Base-by-base conservation (phyloP, 176 grass and related monocot species). In the Cocos nucifera region DNA sequence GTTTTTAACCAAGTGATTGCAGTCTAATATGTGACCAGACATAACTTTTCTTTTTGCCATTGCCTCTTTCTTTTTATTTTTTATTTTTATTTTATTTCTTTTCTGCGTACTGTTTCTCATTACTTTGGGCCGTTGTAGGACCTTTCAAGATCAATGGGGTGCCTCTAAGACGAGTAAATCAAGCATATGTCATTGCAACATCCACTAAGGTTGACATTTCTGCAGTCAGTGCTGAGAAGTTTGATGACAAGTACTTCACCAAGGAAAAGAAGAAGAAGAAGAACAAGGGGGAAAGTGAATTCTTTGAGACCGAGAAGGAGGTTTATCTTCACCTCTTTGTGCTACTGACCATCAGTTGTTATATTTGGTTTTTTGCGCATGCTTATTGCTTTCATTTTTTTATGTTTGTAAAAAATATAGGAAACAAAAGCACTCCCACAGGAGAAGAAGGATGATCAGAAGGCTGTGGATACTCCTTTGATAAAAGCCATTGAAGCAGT, bases 71-170 rank as follows among this genome's bases (percentile, higher is more conserved):
- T 14, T 44, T n/a, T n/a, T n/a, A n/a, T n/a, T n/a, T n/a, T n/a
- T 44, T 35, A 2, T 35, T 44, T 14, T 14, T 12, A 9, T 12
- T 12, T 12, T 21, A 9, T 44, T 44, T 58, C 14, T 58, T 19
- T 58, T 17, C 56, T 17, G 9, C 1, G 15, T 5, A 17, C 16
- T 6, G 15, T 0, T 21, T 59, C 23, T 59, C 57, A 27, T 27
- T 59, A 16, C 23, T 59, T 9, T 29, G 6, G 14, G 53, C 2
- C 54, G 50, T 6, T 54, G 6, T 67, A 67, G 64, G 64, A 0
- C 64, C 64, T 19, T 67, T 67, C n/a, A 67, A 29, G 50, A 30
- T 67, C 14, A 67, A 67, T 32, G 64, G 64, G 12, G 50, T 67
- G 10, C 64, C 64, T 6, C 50, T 67, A 30, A 67, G 64, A 54